These are phyloP conservation scores for Yarrowia divulgata DNA, from an alignment of 805 yeast genomes.

Conservation along the genomic window DNA sequence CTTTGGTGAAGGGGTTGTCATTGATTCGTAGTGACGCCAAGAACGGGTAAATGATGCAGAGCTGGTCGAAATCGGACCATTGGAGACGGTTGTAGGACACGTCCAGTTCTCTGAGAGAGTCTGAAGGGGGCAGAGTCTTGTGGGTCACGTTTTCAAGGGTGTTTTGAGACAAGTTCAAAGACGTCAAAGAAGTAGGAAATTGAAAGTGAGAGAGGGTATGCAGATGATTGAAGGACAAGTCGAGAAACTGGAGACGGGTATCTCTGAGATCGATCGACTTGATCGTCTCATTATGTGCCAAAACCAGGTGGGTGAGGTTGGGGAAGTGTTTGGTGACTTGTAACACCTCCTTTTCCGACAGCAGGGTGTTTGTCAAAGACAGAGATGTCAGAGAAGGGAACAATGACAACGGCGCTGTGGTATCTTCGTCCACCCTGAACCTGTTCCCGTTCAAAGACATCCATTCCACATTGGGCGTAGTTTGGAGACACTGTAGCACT, in stretches of 20 bases:
- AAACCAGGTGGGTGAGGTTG: constrained; percentile 9
- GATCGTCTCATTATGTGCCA: constrained; percentile 3
- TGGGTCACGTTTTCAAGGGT: neutral
- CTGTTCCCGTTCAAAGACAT: constrained; percentile 15
- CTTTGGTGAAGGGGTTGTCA: constrained; percentile 22
- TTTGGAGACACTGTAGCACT: neutral
- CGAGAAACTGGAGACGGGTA: neutral
- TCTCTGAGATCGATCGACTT: neutral
- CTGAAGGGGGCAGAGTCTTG: neutral
- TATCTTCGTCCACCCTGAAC: neutral
- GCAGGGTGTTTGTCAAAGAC: neutral
- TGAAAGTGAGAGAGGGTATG: neutral
- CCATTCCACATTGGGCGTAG: constrained; percentile 8
- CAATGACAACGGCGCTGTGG: neutral
- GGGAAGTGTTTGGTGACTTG: neutral
- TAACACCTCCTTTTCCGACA: neutral
- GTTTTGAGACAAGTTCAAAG: constrained; percentile 7
- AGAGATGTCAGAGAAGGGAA: constrained; percentile 13
- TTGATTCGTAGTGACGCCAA: constrained; percentile 7
- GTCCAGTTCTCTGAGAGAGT: neutral
- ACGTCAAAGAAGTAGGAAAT: neutral
- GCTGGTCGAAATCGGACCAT: constrained; percentile 21
- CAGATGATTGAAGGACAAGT: constrained; percentile 10
- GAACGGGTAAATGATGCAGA: neutral
- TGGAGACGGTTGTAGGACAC: constrained; percentile 11